Percentiles rank a stretch among this genome's conserved stretches.
These are phyloP conservation scores for Vitis labrusca DNA, from an alignment of 164 flowering plant species.

Conservation along the genomic window DNA sequence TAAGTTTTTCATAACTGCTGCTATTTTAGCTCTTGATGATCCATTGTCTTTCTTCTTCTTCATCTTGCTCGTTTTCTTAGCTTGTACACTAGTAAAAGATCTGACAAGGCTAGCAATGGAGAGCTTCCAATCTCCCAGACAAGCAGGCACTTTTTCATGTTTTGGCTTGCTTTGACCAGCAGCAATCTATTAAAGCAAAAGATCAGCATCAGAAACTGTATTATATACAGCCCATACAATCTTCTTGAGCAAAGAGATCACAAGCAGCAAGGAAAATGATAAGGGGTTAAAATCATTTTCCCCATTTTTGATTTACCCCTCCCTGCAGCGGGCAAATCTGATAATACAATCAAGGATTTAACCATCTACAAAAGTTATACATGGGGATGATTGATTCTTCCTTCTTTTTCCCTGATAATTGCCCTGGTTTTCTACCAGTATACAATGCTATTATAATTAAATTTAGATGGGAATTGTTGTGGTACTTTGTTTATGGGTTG, in stretches of 20 bases:
- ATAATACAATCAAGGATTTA: no score
- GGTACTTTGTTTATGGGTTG: constrained; percentile 23
- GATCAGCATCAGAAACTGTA: not conserved
- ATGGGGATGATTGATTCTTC: no score
- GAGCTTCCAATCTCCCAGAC: constrained; percentile 31
- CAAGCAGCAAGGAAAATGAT: no score
- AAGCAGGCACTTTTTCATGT: constrained; percentile 16
- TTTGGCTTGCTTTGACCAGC: constrained; percentile 20
- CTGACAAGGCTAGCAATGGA: constrained; percentile 28
- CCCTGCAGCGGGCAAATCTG: no score
- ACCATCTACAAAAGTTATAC: no score
- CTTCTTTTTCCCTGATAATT: no score
- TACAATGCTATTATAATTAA: not conserved
- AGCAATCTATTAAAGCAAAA: constrained; percentile 19
- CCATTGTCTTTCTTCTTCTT: constrained; percentile 25
- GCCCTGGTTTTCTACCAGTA: no score
- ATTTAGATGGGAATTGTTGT: not conserved
- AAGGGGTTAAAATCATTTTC: no score
- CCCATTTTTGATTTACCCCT: no score
- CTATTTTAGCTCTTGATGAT: constrained; percentile 23
- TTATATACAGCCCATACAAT: not conserved
- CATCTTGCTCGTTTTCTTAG: constrained; percentile 18
- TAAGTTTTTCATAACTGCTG: constrained; percentile 22
- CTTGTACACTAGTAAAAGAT: constrained; percentile 12
- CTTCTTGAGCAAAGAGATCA: no score